phyloP scores from a whole-genome alignment of 768 basidiomycete species.

The Tulasnella sp. region DNA sequence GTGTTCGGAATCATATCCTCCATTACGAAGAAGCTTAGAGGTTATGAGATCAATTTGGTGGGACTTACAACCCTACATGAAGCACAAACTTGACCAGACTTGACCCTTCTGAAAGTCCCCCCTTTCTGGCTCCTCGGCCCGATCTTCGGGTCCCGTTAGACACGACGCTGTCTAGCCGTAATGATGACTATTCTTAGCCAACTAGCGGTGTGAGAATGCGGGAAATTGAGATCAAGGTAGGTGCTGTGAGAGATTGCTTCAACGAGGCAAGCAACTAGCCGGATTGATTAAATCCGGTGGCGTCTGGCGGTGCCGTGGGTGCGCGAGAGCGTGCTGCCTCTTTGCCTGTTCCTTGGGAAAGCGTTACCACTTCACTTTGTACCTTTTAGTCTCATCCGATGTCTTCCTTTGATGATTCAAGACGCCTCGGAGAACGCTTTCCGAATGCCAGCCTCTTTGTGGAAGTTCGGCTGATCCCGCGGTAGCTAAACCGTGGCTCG shows the following conservation, averaged over 20 bases:
- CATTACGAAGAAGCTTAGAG: not conserved
- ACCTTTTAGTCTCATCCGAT: not conserved
- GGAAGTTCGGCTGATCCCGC: not conserved
- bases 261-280: not conserved
- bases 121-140: not conserved
- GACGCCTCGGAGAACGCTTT: not conserved
- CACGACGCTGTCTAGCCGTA: not conserved
- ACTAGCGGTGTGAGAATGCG: not conserved
- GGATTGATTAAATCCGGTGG: not conserved
- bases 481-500: not conserved
- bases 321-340: not conserved
- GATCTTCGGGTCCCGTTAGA: not conserved
- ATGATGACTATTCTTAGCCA: not conserved
- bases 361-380: not conserved
- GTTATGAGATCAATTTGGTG: not conserved
- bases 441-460: not conserved
- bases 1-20: not conserved
- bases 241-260: not conserved
- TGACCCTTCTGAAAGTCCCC: not conserved
- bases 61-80: not conserved
- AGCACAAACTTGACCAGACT: too few relatives aligned
- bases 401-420: not conserved
- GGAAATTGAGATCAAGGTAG: not conserved
- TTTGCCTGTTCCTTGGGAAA: not conserved
- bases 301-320: not conserved